Evolutionary conservation across 208 protist genomes (phyloP), one percentile per base, ranked within the genome.

Genomic region (Trypanosoma platydactyli): DNA sequence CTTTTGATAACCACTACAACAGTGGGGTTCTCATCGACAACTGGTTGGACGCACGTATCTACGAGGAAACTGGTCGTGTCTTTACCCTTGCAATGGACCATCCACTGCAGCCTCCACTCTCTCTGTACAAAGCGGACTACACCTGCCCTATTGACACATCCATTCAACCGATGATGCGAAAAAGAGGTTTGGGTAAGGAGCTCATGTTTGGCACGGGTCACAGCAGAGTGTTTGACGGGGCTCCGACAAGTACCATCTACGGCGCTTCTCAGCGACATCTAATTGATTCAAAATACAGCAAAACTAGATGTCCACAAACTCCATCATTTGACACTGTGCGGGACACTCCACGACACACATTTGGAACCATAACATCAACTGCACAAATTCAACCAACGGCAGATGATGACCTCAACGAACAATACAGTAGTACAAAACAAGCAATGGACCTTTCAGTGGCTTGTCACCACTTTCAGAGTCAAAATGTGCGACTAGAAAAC

Each of bases 1-100:
- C 20, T n/a, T 79, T 84, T 66, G 82, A 81, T 69, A 90, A 90
- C 68, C 73, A 86, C 64, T 93, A 90, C 71, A 53, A 27, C 65
- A 86, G 82, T 53, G 59, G 51, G 4, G 88, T 84, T 12, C 78
- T 93, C 5, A 55, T 90, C 1, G 87, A 80, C n/a, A 89, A 88
- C 68, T 93, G 87, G 84, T 53, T 71, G 4, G 87, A 93, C 41
- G 75, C 82, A 33, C 72, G 72, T 38, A 64, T 78, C 46, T 75
- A 83, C 12, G 66, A 65, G 27, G 56, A 45, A 44, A 27, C 6
- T 40, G 57, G 67, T 9, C 49, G 62, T 58, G 16, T 7, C 11
- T 72, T 72, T 22, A 72, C 67, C 7, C n/a, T 72, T 42, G 67
- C 56, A n/a, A 50, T 64, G 57, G 56, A 65, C 12, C 24, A 20